Conservation (phyloP, 805 yeast genomes). For the Barnettozyma botsteinii region DNA sequence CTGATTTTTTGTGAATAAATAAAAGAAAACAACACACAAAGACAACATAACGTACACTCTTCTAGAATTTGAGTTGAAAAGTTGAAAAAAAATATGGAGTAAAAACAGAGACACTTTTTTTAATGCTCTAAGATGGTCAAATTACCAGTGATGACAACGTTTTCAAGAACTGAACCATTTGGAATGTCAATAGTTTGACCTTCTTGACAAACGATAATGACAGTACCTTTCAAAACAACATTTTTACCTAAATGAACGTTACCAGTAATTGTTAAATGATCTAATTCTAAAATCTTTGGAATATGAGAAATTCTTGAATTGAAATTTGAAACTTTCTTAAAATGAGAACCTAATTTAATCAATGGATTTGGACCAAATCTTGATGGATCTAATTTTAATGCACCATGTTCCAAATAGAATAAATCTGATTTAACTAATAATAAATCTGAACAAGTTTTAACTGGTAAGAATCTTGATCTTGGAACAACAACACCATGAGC, state of each 20-base stretch:
- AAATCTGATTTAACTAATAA: conserved; percentile 92
- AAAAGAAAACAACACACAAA: too few relatives aligned
- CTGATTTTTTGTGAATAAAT: too few relatives aligned
- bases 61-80: not conserved
- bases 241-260: conserved; percentile 87
- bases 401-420: conserved; percentile 87
- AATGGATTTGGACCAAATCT: conserved; percentile 91
- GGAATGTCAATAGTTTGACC: conserved; percentile 97
- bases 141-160: conserved; percentile 96
- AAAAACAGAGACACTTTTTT: not conserved
- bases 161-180: conserved; percentile 89
- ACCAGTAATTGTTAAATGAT: conserved; percentile 96
- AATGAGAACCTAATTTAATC: conserved; percentile 93
- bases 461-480: conserved; percentile 96
- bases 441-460: conserved; percentile 93
- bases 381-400: conserved; percentile 72
- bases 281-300: conserved; percentile 94
- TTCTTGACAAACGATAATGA: conserved; percentile 93
- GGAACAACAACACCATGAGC: conserved; percentile 99
- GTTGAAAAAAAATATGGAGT: not conserved
- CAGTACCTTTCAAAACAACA: conserved; percentile 93
- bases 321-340: conserved; percentile 91
- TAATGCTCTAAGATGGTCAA: conserved; percentile 90
- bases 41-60: not conserved
- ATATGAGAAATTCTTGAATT: conserved; percentile 87